Evolutionary conservation across 139 green algal genomes (phyloP), one percentile per base, ranked within the genome.

Genomic region (Tetraselmis striata): DNA sequence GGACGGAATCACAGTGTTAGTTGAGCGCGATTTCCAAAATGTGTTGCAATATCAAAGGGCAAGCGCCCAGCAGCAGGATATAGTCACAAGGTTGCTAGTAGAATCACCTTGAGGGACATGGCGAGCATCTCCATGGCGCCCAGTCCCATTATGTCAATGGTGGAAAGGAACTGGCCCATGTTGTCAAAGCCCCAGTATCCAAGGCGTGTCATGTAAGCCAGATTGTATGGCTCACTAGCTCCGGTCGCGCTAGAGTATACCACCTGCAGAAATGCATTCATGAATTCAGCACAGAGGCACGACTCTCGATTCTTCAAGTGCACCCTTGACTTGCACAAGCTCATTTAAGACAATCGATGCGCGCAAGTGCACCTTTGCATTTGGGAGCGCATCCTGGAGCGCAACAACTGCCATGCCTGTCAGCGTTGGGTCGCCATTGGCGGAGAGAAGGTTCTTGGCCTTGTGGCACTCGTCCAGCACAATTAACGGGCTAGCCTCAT

Each of bases 161-260:
- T 86, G 28, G 26, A 32, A 18, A 89, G 29, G 59, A 89, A 81
- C 58, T 83, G 79, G 1, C 58, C 25, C 79, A 87, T 88, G 83
- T 89, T 83, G 28, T 83, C 79, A 77, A 90, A 92, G 2, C 92
- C 92, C 28, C 58, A 85, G 24, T 80, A 81, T 28, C 89, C 85
- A 76, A 97, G 86, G 28, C 94, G 92, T 22, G 79, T 86, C 92
- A 98, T 98, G 89, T 98, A 98, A 5, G 89, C 90, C 83, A 98
- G 84, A 87, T 98, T 95, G n/a, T 86, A 78, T 2, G 95, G 93
- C 88, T 98, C 94, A 23, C 83, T 91, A 31, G 95, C 94, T 2
- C 95, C 95, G 0, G 95, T 98, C 23, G 95, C 95, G 0, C 80
- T 92, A 81, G 86, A 95, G 91, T 98, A 98, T 27, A 98, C 31